Evolutionary conservation across 2,329 filamentous ascomycete species (phyloP).

Genomic region (Rhexocercosporidium sp.): DNA sequence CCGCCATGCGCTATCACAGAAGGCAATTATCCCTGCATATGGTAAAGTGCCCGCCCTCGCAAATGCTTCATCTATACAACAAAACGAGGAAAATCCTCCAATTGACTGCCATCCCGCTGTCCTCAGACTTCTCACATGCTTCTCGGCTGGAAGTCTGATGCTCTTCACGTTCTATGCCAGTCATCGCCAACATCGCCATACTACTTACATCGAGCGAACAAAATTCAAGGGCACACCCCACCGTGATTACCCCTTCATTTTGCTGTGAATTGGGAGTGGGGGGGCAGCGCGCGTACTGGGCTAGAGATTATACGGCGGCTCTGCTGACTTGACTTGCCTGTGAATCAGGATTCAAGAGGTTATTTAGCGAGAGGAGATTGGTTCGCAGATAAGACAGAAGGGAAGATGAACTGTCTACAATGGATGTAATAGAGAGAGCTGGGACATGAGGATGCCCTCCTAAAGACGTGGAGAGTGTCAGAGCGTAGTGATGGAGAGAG

Average conservation of each 20-base stretch:
- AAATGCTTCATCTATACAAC: background rate
- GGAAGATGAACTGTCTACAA: background rate
- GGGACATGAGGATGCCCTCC: background rate
- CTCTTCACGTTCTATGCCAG: background rate
- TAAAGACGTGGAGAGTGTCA: background rate
- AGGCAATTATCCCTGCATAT: background rate
- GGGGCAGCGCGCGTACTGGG: background rate
- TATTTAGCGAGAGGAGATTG: background rate
- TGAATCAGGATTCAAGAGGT: background rate
- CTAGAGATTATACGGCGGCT: background rate
- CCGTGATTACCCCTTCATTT: background rate
- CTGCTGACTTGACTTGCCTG: background rate
- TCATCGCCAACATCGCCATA: background rate
- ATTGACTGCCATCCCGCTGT: background rate
- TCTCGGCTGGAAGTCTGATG: background rate
- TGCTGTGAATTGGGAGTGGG: background rate
- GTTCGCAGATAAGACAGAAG: background rate
- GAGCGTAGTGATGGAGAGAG: background rate
- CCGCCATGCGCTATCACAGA: background rate
- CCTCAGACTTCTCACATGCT: background rate
- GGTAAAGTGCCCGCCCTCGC: background rate
- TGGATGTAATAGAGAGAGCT: background rate
- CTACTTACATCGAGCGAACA: background rate
- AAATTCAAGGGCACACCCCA: background rate
- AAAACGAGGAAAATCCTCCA: background rate